A percentile compares a stretch with the other conserved stretches of the same genome.
These are phyloP conservation scores for Elaeis guineensis DNA, from an alignment of 176 grass and related monocot genomes.

Conservation along the genomic window DNA sequence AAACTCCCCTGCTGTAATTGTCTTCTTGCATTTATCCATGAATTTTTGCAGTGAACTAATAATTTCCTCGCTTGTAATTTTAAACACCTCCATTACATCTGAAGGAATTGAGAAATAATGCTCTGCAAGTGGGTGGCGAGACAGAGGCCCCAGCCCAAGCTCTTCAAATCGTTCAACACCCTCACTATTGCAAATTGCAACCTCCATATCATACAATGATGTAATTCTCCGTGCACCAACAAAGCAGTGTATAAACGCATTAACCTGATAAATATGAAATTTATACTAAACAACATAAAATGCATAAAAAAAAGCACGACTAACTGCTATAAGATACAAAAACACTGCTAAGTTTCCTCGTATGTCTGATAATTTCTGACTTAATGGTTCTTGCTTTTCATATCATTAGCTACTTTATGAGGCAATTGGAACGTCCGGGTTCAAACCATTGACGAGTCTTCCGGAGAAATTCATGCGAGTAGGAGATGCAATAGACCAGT, in stretches of 20 bases:
- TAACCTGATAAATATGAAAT: constrained; percentile 50
- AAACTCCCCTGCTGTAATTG: constrained; percentile 51
- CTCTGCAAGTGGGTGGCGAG: constrained; percentile 48
- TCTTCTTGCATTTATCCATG: constrained; percentile 38
- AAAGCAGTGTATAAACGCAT: constrained; percentile 83
- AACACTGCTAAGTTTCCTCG: too few species aligned
- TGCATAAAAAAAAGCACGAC: background rate
- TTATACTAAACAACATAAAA: constrained; percentile 14
- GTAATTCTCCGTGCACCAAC: constrained; percentile 58
- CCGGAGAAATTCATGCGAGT: too few species aligned
- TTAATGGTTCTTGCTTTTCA: too few species aligned
- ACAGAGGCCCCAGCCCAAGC: constrained; percentile 66
- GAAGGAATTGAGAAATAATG: constrained; percentile 60
- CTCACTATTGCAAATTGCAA: constrained; percentile 82
- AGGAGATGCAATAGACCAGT: too few species aligned
- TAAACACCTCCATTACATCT: constrained; percentile 44
- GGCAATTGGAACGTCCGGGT: too few species aligned
- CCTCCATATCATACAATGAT: constrained; percentile 71
- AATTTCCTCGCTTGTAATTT: constrained; percentile 60
- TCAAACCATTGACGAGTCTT: too few species aligned
- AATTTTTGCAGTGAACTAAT: constrained; percentile 41
- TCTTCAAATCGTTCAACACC: constrained; percentile 68
- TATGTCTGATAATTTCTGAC: too few species aligned
- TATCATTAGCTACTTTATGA: too few species aligned
- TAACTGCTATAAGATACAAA: too few species aligned